These are phyloP conservation scores for Aegilops sharonensis DNA, from an alignment of 176 grass and related monocot species.

Conservation along the genomic window DNA sequence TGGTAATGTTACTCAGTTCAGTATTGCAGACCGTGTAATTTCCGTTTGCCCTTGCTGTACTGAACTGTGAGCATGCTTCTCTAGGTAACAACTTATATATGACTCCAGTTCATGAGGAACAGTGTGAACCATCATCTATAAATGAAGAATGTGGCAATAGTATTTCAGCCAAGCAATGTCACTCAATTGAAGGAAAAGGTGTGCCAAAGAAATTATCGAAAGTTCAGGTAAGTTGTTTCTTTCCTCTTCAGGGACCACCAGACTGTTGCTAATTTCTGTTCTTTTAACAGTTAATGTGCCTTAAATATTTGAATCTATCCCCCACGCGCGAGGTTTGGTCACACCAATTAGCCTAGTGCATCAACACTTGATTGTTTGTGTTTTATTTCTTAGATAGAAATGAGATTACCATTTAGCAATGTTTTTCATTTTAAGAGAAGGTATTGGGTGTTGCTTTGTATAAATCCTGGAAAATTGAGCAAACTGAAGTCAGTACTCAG, in stretches of 20 bases:
- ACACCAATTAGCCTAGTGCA: background rate
- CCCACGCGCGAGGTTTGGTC: background rate
- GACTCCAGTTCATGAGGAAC: constrained; percentile 27
- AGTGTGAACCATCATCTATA: constrained; percentile 27
- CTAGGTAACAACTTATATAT: constrained; percentile 28
- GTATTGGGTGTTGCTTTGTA: background rate
- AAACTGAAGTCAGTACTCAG: background rate
- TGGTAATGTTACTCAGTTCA: constrained; percentile 33
- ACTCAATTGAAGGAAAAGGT: constrained; percentile 11
- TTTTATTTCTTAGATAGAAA: constrained; percentile 5
- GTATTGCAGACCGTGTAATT: background rate
- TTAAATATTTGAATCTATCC: background rate
- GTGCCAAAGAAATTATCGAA: constrained; percentile 20
- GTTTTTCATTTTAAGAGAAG: background rate
- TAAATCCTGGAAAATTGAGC: background rate
- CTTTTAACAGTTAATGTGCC: background rate
- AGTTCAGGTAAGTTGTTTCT: constrained; percentile 39
- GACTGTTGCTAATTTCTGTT: background rate
- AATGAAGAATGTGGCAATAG: background rate
- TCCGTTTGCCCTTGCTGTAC: background rate
- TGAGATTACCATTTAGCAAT: background rate
- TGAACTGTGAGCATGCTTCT: constrained; percentile 21
- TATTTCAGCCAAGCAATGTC: constrained; percentile 5
- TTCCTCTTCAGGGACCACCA: constrained; percentile 8
- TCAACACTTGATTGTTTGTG: background rate